These are phyloP conservation scores for Xylaria telfairii DNA, from an alignment of 495 filamentous ascomycete species.

Conservation along the genomic window DNA sequence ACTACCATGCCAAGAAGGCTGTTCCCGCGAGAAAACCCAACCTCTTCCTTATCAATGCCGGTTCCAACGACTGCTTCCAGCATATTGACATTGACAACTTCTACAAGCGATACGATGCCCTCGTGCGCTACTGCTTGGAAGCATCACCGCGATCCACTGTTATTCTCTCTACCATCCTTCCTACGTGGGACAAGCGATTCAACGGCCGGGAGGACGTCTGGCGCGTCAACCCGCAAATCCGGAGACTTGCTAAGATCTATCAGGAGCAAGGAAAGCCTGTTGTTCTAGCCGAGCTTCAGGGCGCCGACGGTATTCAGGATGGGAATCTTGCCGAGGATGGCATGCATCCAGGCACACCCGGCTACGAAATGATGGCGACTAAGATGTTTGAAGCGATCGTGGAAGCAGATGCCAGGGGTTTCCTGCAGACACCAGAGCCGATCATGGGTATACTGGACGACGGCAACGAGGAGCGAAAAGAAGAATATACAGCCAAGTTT, in stretches of 20 bases:
- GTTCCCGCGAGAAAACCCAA: slow-evolving; percentile 40
- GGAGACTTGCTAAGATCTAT: slow-evolving; percentile 42
- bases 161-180: slow-evolving; percentile 41
- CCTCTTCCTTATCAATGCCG: slow-evolving; percentile 45
- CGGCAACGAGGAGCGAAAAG: slow-evolving; percentile 39
- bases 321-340: slow-evolving; percentile 41
- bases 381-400: slow-evolving; percentile 42
- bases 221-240: slow-evolving; percentile 42
- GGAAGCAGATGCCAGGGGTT: slow-evolving; percentile 39
- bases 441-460: slow-evolving; percentile 38
- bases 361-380: slow-evolving; percentile 46
- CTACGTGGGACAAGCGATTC: slow-evolving; percentile 42
- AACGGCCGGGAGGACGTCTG: slow-evolving; percentile 40
- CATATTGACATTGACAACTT: slow-evolving; percentile 42
- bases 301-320: slow-evolving; percentile 40
- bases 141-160: slow-evolving; percentile 43
- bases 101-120: slow-evolving; percentile 41
- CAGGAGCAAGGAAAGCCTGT: slow-evolving; percentile 37
- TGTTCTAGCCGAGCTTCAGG: slow-evolving; percentile 43
- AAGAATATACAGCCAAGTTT: slow-evolving; percentile 34
- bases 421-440: slow-evolving; percentile 36
- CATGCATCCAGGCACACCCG: slow-evolving; percentile 43
- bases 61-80: slow-evolving; percentile 48
- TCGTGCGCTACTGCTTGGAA: slow-evolving; percentile 39
- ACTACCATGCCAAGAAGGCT: slow-evolving; percentile 38